phyloP scores from a whole-genome alignment of 805 yeast genomes.

The Lipomyces sp. region DNA sequence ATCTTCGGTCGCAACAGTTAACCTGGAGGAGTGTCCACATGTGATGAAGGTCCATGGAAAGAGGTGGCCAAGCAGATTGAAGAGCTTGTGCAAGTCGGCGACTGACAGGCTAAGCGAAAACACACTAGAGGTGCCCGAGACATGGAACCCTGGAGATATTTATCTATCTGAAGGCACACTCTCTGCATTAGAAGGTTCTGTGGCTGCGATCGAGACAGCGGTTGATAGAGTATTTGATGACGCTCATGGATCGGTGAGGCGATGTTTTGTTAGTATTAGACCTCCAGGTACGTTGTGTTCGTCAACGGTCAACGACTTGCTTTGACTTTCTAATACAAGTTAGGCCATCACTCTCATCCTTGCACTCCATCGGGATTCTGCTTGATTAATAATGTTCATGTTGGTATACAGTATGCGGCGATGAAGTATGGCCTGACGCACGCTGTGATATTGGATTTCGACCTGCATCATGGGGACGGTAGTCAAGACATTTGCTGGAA shows the following conservation, averaged over 20 bases:
- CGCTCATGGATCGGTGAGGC: constrained; percentile 38
- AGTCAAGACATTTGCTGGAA: constrained; percentile 86
- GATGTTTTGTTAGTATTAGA: constrained; percentile 32
- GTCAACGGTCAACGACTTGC: constrained; percentile 36
- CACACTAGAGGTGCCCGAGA: constrained; percentile 73
- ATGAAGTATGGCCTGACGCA: constrained; percentile 69
- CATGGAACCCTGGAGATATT: constrained; percentile 85
- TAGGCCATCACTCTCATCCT: constrained; percentile 87
- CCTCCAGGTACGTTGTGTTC: constrained; percentile 31
- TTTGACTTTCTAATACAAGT: constrained; percentile 67
- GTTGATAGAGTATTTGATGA: constrained; percentile 58
- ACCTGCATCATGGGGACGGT: constrained; percentile 89
- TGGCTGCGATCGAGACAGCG: constrained; percentile 76
- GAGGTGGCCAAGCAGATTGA: constrained; percentile 68
- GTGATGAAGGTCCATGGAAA: constrained; percentile 72
- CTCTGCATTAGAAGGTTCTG: constrained; percentile 73
- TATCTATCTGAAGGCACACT: constrained; percentile 69
- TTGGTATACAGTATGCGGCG: constrained; percentile 77
- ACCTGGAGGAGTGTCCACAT: constrained; percentile 51
- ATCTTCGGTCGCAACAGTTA: constrained; percentile 11
- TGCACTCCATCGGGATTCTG: constrained; percentile 87
- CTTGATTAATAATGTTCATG: constrained; percentile 77
- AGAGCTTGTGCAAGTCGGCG: constrained; percentile 64
- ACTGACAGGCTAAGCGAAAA: constrained; percentile 57
- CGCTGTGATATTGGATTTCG: constrained; percentile 81